phyloP scores from a whole-genome alignment of 1,139 yeast genomes.

The Hansenula sp. region DNA sequence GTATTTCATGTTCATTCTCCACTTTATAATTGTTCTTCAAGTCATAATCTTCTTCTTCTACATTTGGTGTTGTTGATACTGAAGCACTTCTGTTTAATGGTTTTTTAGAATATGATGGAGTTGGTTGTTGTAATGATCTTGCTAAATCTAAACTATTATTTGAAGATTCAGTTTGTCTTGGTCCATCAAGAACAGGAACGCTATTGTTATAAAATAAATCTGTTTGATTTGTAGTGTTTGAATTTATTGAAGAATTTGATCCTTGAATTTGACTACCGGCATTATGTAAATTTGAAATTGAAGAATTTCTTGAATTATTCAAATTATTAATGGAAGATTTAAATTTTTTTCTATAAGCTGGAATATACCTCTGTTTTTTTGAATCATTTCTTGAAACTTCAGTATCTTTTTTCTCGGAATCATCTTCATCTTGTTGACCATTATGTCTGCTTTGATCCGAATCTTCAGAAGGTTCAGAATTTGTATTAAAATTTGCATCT shows the following conservation, averaged over 20 bases:
- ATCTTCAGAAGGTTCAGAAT: conserved; percentile 13
- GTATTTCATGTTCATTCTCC: conserved; percentile 27
- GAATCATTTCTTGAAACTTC: background rate
- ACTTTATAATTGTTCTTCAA: conserved; percentile 30
- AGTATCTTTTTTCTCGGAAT: conserved; percentile 8
- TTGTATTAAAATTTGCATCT: conserved; percentile 1
- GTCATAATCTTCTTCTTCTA: conserved; percentile 20
- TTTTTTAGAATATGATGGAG: conserved; percentile 18
- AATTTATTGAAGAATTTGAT: conserved; percentile 30
- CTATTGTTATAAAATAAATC: conserved; percentile 20
- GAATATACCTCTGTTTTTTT: conserved; percentile 26
- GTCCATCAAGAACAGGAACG: conserved; percentile 6
- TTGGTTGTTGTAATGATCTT: conserved; percentile 20
- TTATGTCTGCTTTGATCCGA: conserved; percentile 10
- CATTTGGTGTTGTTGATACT: conserved; percentile 9
- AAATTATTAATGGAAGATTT: conserved; percentile 21
- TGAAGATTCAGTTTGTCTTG: conserved; percentile 5
- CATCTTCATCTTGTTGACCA: conserved; percentile 7
- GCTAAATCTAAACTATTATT: conserved; percentile 17
- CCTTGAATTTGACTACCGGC: conserved; percentile 15
- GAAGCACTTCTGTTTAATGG: conserved; percentile 7
- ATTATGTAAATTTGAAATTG: conserved; percentile 21
- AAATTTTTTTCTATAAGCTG: conserved; percentile 33
- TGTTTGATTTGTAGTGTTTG: conserved; percentile 23
- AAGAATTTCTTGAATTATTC: conserved; percentile 21